phyloP scores from a whole-genome alignment of 768 basidiomycete genomes.

The Lepiota subincarnata region DNA sequence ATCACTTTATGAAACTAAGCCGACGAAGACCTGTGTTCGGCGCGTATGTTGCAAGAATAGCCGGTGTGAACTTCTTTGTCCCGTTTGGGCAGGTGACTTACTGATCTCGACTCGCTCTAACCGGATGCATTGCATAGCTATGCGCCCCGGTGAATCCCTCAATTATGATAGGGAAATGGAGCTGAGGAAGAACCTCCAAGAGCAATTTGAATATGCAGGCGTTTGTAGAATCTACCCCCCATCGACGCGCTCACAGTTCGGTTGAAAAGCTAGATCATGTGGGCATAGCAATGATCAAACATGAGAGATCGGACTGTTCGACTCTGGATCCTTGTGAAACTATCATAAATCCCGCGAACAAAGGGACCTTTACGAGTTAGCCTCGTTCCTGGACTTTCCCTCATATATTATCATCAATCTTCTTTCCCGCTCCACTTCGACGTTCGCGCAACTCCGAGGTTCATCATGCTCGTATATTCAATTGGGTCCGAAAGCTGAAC shows the following conservation, averaged over 20 bases:
- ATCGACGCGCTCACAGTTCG: no score
- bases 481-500: neutral
- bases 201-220: no score
- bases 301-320: no score
- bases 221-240: no score
- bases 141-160: no score
- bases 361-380: neutral
- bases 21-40: neutral
- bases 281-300: no score
- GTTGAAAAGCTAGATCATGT: no score
- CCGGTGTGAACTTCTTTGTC: neutral
- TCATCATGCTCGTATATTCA: neutral
- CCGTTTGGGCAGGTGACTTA: neutral
- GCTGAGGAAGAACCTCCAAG: no score
- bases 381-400: neutral
- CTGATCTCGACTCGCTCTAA: neutral
- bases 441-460: neutral
- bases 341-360: neutral
- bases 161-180: no score
- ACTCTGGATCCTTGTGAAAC: neutral
- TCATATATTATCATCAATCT: neutral
- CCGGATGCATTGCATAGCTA: no score
- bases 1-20: neutral
- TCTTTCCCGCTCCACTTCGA: conserved; percentile 5
- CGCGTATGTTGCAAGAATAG: neutral